Percentiles rank a stretch among this genome's conserved stretches.
Evolutionary conservation across 2,329 filamentous ascomycete species (phyloP).

Genomic region (Rhexocercosporidium sp.): DNA sequence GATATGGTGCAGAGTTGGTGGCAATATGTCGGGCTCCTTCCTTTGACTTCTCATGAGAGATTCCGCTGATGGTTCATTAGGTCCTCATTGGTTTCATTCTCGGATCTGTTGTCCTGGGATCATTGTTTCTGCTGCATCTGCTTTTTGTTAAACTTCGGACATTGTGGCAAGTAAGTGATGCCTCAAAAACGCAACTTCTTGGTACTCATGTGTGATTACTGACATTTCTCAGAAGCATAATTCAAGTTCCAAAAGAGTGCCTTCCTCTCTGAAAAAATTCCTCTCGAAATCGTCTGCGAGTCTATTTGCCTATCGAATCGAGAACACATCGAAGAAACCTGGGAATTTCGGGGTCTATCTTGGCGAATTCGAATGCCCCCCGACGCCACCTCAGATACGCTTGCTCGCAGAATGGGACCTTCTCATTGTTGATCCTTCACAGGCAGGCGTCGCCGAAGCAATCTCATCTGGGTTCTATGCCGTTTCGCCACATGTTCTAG

Average conservation of each 20-base stretch:
- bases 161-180: constrained; percentile 10
- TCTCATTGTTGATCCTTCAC: constrained; percentile 50
- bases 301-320: constrained; percentile 29
- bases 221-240: constrained; percentile 24
- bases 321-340: constrained; percentile 27
- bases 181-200: neutral
- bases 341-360: constrained; percentile 48
- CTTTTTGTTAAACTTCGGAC: constrained; percentile 14
- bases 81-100: constrained; percentile 37
- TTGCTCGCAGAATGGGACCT: constrained; percentile 50
- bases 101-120: constrained; percentile 30
- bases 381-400: constrained; percentile 41
- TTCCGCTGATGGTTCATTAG: constrained; percentile 28
- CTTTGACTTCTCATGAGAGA: neutral
- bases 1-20: constrained; percentile 36
- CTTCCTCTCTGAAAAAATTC: constrained; percentile 25
- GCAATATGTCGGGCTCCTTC: constrained; percentile 33
- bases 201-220: too few relatives aligned
- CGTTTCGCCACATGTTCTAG: constrained; percentile 30
- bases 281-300: constrained; percentile 20
- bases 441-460: constrained; percentile 44
- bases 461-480: constrained; percentile 35
- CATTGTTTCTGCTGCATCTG: constrained; percentile 27
- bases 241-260: constrained; percentile 13
- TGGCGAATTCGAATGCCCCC: constrained; percentile 44